Evolutionary conservation across 2,329 filamentous ascomycete species (phyloP), one percentile per base, ranked within the genome.

Genomic region (Fusarium algeriense): DNA sequence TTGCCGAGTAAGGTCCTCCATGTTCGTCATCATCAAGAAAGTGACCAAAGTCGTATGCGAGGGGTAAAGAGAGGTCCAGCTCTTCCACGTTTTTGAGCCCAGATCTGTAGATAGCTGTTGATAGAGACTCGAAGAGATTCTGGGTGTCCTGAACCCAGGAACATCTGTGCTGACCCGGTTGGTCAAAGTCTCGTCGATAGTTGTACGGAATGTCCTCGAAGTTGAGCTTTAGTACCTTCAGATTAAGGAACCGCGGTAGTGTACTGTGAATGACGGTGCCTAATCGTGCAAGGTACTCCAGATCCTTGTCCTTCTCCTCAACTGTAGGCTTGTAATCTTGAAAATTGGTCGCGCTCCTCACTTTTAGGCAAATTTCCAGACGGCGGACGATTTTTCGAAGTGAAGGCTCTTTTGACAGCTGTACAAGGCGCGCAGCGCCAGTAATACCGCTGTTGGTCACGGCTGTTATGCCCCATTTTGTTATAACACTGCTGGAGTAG

Each of bases 41-140:
- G 23, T 60, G 58, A 2, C 32, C 34, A 28, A 60, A 60, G 34
- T 60, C 58, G 15, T 59, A 45, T 0, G 58, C 52, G 4, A 60
- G 28, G 1, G 58, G 58, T 0, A 60, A 3, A 0, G 40, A 37
- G 2, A 60, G n/a, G 8, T 60, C 53, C 4, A 60, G 34, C 13
- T 60, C 58, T 13, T 46, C 58, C 17, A 60, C 3, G 7, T 59
- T 60, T 6, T 40, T 23, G 10, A 60, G 58, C 3, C 34, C 40
- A 2, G 52, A 59, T 59, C 34, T 46, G 32, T 12, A 59, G 2
- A 60, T 20, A 0, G 58, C 58, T 9, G 52, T 59, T 7, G 58
- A 34, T 0, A 60, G 8, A 11, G 58, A 59, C 28, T 60, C 52
- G 2, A 60, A 59, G 7, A 60, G 19, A 2, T 26, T 45, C 13